Evolutionary conservation across 2,329 filamentous ascomycete species (phyloP).

Genomic region (Ascomycota sp.): DNA sequence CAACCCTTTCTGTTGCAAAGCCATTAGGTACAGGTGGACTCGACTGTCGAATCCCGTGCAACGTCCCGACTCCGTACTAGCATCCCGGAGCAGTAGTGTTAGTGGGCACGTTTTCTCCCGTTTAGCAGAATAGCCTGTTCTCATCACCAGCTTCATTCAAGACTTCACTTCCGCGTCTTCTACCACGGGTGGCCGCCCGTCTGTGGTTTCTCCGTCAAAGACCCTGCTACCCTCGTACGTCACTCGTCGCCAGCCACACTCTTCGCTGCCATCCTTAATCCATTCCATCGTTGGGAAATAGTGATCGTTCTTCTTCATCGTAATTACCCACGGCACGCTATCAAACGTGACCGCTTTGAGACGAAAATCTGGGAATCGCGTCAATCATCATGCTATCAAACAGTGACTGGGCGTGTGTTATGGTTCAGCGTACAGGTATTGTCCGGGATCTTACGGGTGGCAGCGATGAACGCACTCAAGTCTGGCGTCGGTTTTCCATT

Average conservation of each 20-base stretch:
- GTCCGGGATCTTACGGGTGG: constrained; percentile 74
- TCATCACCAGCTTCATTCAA: constrained; percentile 1
- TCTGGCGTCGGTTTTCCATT: constrained; percentile 76
- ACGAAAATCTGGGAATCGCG: constrained; percentile 49
- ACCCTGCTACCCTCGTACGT: constrained; percentile 37
- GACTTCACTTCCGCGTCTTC: constrained; percentile 24
- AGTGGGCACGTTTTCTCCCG: no score
- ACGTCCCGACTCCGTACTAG: no score
- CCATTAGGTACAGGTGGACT: no score
- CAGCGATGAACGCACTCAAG: constrained; percentile 57
- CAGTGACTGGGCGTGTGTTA: no score
- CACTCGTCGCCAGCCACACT: constrained; percentile 41
- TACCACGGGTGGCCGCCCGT: constrained; percentile 22
- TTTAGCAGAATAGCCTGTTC: no score
- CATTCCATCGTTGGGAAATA: constrained; percentile 62
- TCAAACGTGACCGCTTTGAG: constrained; percentile 96
- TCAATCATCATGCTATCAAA: not conserved
- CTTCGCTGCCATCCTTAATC: constrained; percentile 39
- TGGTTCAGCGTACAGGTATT: constrained; percentile 54
- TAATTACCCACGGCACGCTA: constrained; percentile 96
- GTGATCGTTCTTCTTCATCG: constrained; percentile 99
- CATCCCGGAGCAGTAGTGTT: no score
- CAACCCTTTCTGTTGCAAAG: no score
- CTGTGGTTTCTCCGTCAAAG: constrained; percentile 31
- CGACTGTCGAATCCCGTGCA: no score